These are phyloP conservation scores for Trebouxia sp. DNA, from an alignment of 139 green algal species.

Conservation along the genomic window DNA sequence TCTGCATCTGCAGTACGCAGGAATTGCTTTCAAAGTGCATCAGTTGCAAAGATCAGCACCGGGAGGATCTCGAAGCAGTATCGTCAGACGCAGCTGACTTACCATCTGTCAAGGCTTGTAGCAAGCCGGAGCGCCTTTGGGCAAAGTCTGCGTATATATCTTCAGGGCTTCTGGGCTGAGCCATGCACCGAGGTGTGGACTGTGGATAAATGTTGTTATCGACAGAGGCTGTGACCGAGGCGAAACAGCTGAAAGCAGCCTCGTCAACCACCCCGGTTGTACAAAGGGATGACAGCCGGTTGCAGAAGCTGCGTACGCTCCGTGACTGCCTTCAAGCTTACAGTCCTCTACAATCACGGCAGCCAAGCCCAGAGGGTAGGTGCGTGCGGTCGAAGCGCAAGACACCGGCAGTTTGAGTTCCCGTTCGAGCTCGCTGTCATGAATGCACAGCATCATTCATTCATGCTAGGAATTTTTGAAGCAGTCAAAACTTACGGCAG, in stretches of 20 bases:
- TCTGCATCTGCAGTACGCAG: slow-evolving; percentile 32
- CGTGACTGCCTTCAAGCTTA: too few species aligned
- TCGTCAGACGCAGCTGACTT: not conserved
- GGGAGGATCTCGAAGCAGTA: not conserved
- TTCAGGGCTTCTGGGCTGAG: slow-evolving; percentile 23
- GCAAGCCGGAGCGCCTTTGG: slow-evolving; percentile 26
- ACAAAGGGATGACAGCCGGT: too few species aligned
- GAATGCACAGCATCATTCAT: slow-evolving; percentile 7
- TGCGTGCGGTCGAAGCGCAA: too few species aligned
- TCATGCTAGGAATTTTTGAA: too few species aligned
- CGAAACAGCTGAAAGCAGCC: not conserved
- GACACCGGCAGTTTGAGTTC: slow-evolving; percentile 13
- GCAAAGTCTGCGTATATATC: slow-evolving; percentile 34
- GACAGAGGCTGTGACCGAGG: not conserved
- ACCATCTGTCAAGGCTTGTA: slow-evolving; percentile 33
- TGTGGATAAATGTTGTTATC: not conserved
- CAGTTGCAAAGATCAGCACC: not conserved
- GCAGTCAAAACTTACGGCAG: too few species aligned
- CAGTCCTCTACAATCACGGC: too few species aligned
- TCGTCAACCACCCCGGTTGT: too few species aligned
- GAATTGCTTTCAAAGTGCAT: not conserved
- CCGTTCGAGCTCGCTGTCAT: not conserved
- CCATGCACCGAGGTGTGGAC: not conserved
- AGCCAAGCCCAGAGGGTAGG: too few species aligned
- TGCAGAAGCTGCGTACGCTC: too few species aligned